These are phyloP conservation scores for Ramaria rubella DNA, from an alignment of 768 basidiomycete genomes.

Conservation along the genomic window DNA sequence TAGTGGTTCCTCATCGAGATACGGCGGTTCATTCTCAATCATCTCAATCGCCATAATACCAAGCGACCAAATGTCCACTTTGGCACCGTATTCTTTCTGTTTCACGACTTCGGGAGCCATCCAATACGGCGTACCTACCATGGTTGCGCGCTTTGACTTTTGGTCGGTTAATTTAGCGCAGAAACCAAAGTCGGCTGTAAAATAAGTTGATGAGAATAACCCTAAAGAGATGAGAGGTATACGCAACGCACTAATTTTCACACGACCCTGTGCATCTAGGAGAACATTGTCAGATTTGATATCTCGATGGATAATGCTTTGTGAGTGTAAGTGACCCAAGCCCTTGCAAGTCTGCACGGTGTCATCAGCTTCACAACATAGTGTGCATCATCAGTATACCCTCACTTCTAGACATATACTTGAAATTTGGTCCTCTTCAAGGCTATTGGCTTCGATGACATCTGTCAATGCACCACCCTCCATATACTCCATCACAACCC, in stretches of 20 bases:
- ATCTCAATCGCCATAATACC: conserved; percentile 99
- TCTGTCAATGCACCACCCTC: conserved; percentile 96
- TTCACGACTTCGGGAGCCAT: conserved; percentile 99
- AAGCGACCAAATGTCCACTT: conserved; percentile 95
- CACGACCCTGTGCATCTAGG: conserved; percentile 83
- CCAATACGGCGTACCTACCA: conserved; percentile 98
- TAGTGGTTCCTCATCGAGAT: conserved; percentile 90
- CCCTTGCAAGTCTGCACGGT: conserved; percentile 83
- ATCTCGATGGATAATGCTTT: conserved; percentile 93
- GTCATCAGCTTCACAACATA: neutral
- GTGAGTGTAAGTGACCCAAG: conserved; percentile 84
- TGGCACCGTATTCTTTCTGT: conserved; percentile 94
- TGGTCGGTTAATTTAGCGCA: conserved; percentile 94
- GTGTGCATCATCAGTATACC: conserved; percentile 3
- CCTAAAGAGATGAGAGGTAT: neutral
- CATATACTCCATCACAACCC: conserved; percentile 99
- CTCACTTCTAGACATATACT: conserved; percentile 87
- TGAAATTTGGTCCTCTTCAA: conserved; percentile 93
- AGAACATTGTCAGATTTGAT: conserved; percentile 97
- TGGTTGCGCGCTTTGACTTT: conserved; percentile 95
- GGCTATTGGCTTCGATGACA: conserved; percentile 93
- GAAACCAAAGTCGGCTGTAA: conserved; percentile 89
- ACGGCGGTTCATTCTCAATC: conserved; percentile 97
- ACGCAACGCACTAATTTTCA: conserved; percentile 85
- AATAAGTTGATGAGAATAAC: neutral